These are phyloP conservation scores for Pulicaria dysenterica DNA, from an alignment of 129 eudicot species.

Conservation along the genomic window DNA sequence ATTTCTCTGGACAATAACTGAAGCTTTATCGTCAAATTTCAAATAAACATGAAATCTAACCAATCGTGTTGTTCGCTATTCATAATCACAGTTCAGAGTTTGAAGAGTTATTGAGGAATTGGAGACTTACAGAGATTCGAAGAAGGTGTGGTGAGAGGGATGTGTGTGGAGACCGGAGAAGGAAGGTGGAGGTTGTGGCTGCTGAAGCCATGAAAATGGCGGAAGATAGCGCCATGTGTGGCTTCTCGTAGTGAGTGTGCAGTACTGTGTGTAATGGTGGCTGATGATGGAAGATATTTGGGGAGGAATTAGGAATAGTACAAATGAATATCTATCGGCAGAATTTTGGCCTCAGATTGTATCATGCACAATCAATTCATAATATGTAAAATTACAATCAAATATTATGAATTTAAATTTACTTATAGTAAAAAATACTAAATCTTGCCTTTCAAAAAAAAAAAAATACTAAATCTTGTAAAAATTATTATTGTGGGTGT, in stretches of 20 bases:
- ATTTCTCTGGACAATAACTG: constrained; percentile 72
- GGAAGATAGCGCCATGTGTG: constrained; percentile 31
- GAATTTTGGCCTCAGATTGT: constrained; percentile 38
- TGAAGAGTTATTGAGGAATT: constrained; percentile 7
- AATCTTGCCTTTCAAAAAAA: too few species aligned
- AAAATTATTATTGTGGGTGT: too few species aligned
- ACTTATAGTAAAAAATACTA: too few species aligned
- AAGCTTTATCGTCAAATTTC: constrained; percentile 59
- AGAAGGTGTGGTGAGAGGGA: constrained; percentile 26
- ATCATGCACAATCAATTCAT: neutral
- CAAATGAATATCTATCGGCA: constrained; percentile 26
- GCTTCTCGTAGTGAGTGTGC: neutral
- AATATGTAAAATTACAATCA: too few species aligned
- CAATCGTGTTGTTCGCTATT: neutral
- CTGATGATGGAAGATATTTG: constrained; percentile 31
- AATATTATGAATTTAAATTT: too few species aligned
- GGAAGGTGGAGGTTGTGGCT: constrained; percentile 26
- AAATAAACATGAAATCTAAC: constrained; percentile 17
- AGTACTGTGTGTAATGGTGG: constrained; percentile 19
- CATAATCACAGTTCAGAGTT: neutral
- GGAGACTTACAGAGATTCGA: constrained; percentile 34
- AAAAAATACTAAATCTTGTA: too few species aligned
- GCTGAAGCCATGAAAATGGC: constrained; percentile 36
- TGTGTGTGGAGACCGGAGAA: constrained; percentile 16
- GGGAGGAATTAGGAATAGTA: constrained; percentile 19